These are phyloP conservation scores for Lentinula edodes DNA, from an alignment of 768 basidiomycete genomes.

Conservation along the genomic window DNA sequence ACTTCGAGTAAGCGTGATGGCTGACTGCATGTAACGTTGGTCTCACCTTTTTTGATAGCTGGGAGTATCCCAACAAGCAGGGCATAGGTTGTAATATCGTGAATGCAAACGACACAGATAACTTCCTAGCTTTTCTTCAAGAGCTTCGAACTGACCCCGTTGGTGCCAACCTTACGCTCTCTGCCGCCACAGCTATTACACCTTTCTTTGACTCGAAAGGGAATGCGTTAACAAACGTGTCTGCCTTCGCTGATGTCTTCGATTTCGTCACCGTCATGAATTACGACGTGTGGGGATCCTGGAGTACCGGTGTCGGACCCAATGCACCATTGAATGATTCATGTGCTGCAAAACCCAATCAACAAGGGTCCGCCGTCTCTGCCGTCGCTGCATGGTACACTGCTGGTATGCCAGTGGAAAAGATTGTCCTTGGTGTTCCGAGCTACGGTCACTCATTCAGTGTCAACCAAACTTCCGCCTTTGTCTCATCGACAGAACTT, in stretches of 20 bases:
- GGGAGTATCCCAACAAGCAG: conserved; percentile 77
- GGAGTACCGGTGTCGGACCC: conserved; percentile 66
- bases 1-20: conserved; percentile 37
- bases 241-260: conserved; percentile 65
- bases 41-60: conserved; percentile 36
- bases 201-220: conserved; percentile 44
- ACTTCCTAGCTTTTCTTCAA: conserved; percentile 77
- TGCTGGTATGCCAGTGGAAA: conserved; percentile 67
- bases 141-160: conserved; percentile 56
- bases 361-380: conserved; percentile 69
- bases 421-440: conserved; percentile 78
- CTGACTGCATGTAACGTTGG: background rate
- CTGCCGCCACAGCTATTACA: conserved; percentile 34
- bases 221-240: conserved; percentile 57
- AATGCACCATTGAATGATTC: conserved; percentile 85
- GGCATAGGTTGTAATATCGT: conserved; percentile 73
- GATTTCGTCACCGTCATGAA: conserved; percentile 56
- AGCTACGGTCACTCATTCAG: conserved; percentile 78
- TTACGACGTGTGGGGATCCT: conserved; percentile 64
- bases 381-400: conserved; percentile 67
- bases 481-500: conserved; percentile 31
- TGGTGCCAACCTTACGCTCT: conserved; percentile 52
- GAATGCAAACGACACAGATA: conserved; percentile 57
- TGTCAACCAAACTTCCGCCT: conserved; percentile 42
- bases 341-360: conserved; percentile 56